A percentile compares a stretch with the other conserved stretches of the same genome.
phyloP scores from a whole-genome alignment of 345 rosid species.

The Lepidium sativum region DNA sequence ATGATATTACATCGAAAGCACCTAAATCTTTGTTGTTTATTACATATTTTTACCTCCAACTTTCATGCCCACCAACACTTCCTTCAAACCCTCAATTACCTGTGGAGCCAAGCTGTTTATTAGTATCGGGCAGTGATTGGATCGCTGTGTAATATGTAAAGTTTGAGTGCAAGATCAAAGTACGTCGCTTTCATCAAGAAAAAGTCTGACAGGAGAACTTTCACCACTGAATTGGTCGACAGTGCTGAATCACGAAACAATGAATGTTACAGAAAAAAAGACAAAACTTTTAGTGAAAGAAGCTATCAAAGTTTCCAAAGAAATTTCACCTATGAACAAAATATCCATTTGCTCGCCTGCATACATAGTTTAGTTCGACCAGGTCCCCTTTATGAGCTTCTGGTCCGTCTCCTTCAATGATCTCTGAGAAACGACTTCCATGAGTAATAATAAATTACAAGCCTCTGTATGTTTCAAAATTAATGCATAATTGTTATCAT shows the following conservation, averaged over 20 bases:
- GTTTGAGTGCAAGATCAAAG: neutral
- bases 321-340: slow-evolving; percentile 69
- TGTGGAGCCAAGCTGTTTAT: slow-evolving; percentile 20
- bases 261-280: neutral
- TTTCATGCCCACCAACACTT: slow-evolving; percentile 79
- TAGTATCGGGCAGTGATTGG: neutral
- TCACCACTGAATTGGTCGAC: slow-evolving; percentile 95
- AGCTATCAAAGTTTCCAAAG: neutral
- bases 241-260: slow-evolving; percentile 41
- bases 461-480: neutral
- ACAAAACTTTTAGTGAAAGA: neutral
- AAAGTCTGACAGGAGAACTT: slow-evolving; percentile 66
- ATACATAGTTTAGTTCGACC: slow-evolving; percentile 75
- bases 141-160: neutral
- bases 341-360: slow-evolving; percentile 87
- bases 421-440: slow-evolving; percentile 32
- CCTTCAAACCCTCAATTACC: slow-evolving; percentile 86
- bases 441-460: neutral
- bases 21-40: neutral
- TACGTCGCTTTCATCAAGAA: slow-evolving; percentile 65
- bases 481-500: neutral
- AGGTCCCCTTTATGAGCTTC: slow-evolving; percentile 70
- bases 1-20: neutral
- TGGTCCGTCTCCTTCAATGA: slow-evolving; percentile 75
- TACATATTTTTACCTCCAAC: slow-evolving; percentile 51